Evolutionary conservation across 2,329 filamentous ascomycete species (phyloP), one percentile per base, ranked within the genome.

Genomic region (Nemania sp.): DNA sequence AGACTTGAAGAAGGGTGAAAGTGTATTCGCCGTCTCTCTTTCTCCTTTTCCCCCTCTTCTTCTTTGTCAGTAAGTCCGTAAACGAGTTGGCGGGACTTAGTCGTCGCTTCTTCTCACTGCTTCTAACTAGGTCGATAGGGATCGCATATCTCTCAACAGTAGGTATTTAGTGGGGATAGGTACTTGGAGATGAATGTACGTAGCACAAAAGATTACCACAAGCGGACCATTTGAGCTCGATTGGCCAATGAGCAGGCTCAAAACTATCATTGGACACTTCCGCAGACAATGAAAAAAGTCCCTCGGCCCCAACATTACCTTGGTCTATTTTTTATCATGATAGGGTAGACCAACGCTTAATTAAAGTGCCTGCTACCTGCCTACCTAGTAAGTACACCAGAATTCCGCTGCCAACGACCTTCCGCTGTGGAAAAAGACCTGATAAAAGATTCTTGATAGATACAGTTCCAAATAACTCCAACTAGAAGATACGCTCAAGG

Each of bases 131-230:
- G 38, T 59, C 13, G 35, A 15, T 15, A 45, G 54, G n/a, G 24
- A n/a, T 45, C 41, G 41, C 24, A 22, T 57, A 29, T 38, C 54
- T 53, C 45, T n/a, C 20, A 22, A 35, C 32, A 53, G 38, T 24
- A 67, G 62, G 68, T 70, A 69, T 63, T 58, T 52, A 61, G 59
- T 63, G 66, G 61, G 27, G 67, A 64, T 47, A 41, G 57, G 63
- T 69, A 71, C 69, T 65, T 71, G 67, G 69, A 62, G 69, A 64
- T 47, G 35, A 60, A 70, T 58, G 59, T 63, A 59, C 62, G 27
- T 57, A 61, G 27, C 49, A 64, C 26, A 27, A 67, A 67, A 66
- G 64, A 71, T 68, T 71, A 71, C 69, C 64, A 65, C 62, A 71
- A 71, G 69, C 69, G 69, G 69, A 71, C 67, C 58, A 57, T 64